Percentiles rank a stretch among this genome's conserved stretches.
phyloP scores from a whole-genome alignment of 1,284 basidiomycete genomes.

The Pholiota adiposa region DNA sequence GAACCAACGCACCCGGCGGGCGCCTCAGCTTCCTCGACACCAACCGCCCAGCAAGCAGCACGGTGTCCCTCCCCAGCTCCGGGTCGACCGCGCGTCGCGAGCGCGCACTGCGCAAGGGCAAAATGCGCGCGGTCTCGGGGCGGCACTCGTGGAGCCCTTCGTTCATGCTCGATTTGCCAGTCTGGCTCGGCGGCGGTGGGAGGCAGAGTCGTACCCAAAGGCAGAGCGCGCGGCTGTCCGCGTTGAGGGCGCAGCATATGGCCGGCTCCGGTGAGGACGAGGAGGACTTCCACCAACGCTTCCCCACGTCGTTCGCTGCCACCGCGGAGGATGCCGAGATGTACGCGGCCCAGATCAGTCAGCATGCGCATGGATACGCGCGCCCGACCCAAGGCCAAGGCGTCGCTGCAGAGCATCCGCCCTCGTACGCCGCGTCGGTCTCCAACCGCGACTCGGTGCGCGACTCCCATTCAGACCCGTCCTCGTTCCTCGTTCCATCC shows the following conservation, averaged over 20 bases:
- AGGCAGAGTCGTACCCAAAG: background rate
- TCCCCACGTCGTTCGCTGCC: background rate
- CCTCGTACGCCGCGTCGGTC: constrained; percentile 32
- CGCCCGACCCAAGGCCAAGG: too few species aligned
- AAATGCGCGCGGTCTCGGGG: constrained; percentile 32
- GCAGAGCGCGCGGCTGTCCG: background rate
- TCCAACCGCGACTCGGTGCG: constrained; percentile 29
- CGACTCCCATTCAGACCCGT: constrained; percentile 23
- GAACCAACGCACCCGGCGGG: too few species aligned
- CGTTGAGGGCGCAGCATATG: background rate
- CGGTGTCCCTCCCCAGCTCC: constrained; percentile 14
- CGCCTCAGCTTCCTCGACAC: background rate
- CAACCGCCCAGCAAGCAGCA: constrained; percentile 13
- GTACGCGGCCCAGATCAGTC: background rate
- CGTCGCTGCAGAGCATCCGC: constrained; percentile 22
- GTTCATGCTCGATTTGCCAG: constrained; percentile 38
- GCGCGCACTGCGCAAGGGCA: constrained; percentile 37
- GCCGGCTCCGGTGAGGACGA: background rate
- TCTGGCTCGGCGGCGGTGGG: constrained; percentile 4
- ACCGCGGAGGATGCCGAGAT: background rate
- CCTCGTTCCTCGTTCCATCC: constrained; percentile 20
- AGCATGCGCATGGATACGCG: background rate
- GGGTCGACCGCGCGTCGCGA: constrained; percentile 23
- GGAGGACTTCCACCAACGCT: background rate
- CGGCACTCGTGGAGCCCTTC: constrained; percentile 37